Base-by-base conservation (phyloP, 306 rosid genomes). In the Fagus sylvatica region DNA sequence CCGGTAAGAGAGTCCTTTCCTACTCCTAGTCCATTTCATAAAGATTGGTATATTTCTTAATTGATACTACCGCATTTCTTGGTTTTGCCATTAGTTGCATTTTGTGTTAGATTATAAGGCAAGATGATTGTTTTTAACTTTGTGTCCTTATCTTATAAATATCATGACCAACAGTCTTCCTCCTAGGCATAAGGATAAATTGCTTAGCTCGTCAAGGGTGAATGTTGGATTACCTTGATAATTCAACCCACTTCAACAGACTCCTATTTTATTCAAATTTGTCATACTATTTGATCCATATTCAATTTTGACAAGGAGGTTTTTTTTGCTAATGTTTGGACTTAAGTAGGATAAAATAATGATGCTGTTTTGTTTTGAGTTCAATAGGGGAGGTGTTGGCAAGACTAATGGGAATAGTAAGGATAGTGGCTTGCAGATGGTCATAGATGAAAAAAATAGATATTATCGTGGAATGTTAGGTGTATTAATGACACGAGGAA, bases 1-100 rank as follows among this genome's bases (percentile, higher is more conserved):
- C 79, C 84, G 99, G 88, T 95, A 76, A 80, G 92, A 83, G 62
- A 19, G 57, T 30, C 62, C 49, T 56, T 65, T 54, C 73, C n/a
- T n/a, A 53, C 30, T 53, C 37, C 37, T 30, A 10, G 53, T 33
- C 46, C 43, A 15, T 39, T 59, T 16, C 10, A 74, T 66, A 34
- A 53, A 34, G n/a, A 49, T 28, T 28, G 15, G 51, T 46, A 46
- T 16, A 46, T 39, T 37, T 74, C n/a, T 60, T 57, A 54, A 36
- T 75, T 39, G 66, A 53, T 54, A 37, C 17, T 16, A 30, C 40
- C 5, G 6, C 11, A 73, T 56, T 54, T 73, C 34, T 73, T 73
- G 53, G 28, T 55, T 40, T 22, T 57, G 1, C 53, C 17, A 1
- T 13, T 51, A 49, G 13, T 16, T 72, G 11, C 48, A 6, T 72